Conservation (phyloP, 805 yeast genomes). For the Debaryomyces castellii region DNA sequence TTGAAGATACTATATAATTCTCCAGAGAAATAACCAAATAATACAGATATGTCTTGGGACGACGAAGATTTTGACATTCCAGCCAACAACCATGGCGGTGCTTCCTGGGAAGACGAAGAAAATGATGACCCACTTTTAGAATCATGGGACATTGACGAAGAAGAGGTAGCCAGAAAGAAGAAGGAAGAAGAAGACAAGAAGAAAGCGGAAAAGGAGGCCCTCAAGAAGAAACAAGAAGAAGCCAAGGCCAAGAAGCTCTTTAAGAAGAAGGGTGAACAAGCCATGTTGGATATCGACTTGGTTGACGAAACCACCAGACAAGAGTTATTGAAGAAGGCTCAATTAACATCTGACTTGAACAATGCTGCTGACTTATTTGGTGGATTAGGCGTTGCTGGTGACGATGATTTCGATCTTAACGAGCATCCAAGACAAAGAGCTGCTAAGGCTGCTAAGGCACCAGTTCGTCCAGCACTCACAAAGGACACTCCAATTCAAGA, state of each 20-base stretch:
- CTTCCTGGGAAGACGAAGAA: conserved; percentile 83
- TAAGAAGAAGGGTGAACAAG: conserved; percentile 35
- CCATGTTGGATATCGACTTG: conserved; percentile 57
- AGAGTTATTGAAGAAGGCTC: conserved; percentile 76
- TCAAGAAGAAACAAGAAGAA: conserved; percentile 42
- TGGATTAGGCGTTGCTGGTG: conserved; percentile 54
- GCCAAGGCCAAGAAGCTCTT: conserved; percentile 50
- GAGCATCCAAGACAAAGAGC: conserved; percentile 54
- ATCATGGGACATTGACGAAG: conserved; percentile 87
- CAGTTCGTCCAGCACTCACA: conserved; percentile 35
- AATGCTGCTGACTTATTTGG: conserved; percentile 93
- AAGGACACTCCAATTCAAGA: conserved; percentile 65
- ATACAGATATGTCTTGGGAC: conserved; percentile 55
- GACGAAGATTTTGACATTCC: conserved; percentile 88
- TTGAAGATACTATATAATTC: neutral
- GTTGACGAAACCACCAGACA: conserved; percentile 74
- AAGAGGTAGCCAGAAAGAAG: conserved; percentile 57
- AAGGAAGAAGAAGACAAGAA: conserved; percentile 41
- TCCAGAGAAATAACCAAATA: neutral
- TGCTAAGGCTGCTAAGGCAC: conserved; percentile 46
- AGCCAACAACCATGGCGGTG: conserved; percentile 50
- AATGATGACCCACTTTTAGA: conserved; percentile 75
- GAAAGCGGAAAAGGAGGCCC: conserved; percentile 44
- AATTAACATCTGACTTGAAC: conserved; percentile 80
- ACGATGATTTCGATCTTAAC: conserved; percentile 33